Conservation (phyloP, 1,284 basidiomycete species). For the Vanrija sp. region DNA sequence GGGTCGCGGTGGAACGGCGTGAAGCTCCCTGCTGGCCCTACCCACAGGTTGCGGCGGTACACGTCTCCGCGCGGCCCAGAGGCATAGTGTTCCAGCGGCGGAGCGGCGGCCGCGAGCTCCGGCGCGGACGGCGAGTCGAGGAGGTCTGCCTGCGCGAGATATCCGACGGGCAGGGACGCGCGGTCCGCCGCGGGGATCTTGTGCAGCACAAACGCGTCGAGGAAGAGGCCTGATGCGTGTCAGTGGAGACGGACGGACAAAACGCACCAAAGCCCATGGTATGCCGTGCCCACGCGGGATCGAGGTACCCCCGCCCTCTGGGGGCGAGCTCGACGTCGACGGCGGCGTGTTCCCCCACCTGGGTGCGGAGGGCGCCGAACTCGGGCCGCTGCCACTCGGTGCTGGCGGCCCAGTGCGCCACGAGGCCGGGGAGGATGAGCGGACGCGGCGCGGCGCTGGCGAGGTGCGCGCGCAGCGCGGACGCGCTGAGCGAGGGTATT, state of each 20-base stretch:
- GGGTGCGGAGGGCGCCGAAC: neutral
- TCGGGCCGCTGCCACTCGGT: slow-evolving; percentile 25
- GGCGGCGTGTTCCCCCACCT: slow-evolving; percentile 25
- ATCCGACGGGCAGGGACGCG: slow-evolving; percentile 30
- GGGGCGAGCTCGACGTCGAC: slow-evolving; percentile 42
- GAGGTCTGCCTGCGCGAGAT: slow-evolving; percentile 43
- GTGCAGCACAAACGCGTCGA: slow-evolving; percentile 42
- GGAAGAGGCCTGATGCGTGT: slow-evolving; percentile 32
- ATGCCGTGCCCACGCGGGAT: slow-evolving; percentile 33
- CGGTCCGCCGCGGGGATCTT: slow-evolving; percentile 30
- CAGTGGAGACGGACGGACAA: neutral
- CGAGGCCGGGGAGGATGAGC: slow-evolving; percentile 26
- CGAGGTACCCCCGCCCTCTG: slow-evolving; percentile 37
- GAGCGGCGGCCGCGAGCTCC: slow-evolving; percentile 15
- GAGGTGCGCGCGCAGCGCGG: slow-evolving; percentile 26
- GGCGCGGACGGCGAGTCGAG: slow-evolving; percentile 24
- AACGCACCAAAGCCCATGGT: slow-evolving; percentile 37
- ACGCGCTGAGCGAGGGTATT: slow-evolving; percentile 5
- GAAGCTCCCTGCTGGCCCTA: slow-evolving; percentile 37
- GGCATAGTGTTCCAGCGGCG: slow-evolving; percentile 29
- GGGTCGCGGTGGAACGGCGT: slow-evolving; percentile 46
- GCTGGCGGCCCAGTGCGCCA: slow-evolving; percentile 23
- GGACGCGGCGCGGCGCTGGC: slow-evolving; percentile 6
- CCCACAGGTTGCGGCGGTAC: slow-evolving; percentile 41
- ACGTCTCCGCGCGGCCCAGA: slow-evolving; percentile 24